Conservation (phyloP, 306 rosid genomes). For the Cucurbita pepo region DNA sequence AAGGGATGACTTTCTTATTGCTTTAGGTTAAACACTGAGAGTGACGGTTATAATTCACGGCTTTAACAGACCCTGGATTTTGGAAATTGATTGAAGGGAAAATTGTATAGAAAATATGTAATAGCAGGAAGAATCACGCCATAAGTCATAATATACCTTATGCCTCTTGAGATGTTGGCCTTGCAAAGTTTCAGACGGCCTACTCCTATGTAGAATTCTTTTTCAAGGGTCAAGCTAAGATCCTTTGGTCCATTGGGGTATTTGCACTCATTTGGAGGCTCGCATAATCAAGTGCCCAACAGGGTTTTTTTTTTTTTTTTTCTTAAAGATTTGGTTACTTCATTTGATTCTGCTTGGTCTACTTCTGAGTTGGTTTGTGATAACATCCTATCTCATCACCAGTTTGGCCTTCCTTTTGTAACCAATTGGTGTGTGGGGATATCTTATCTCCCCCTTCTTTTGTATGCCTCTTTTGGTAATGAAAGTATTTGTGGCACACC, state of each 20-base stretch:
- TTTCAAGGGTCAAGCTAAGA: neutral
- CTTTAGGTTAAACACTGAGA: neutral
- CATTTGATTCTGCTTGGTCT: too few species aligned
- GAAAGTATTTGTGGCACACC: neutral
- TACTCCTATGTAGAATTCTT: neutral
- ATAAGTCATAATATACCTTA: neutral
- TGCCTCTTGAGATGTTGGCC: neutral
- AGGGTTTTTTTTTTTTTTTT: too few species aligned
- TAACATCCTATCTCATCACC: too few species aligned
- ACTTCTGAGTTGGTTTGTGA: too few species aligned
- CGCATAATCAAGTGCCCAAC: neutral
- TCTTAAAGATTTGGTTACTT: neutral
- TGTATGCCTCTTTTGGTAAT: neutral
- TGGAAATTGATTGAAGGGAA: neutral
- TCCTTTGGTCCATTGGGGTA: neutral
- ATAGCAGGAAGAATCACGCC: neutral
- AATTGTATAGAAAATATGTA: neutral
- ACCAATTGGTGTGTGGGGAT: neutral
- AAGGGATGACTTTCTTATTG: neutral
- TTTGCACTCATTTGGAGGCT: neutral
- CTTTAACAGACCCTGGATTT: neutral
- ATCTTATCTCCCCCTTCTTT: neutral
- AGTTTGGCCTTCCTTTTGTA: neutral
- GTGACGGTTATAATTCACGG: neutral
- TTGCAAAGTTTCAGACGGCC: neutral